Evolutionary conservation across 2,329 filamentous ascomycete genomes (phyloP).

Genomic region (Sporothrix brasiliensis): DNA sequence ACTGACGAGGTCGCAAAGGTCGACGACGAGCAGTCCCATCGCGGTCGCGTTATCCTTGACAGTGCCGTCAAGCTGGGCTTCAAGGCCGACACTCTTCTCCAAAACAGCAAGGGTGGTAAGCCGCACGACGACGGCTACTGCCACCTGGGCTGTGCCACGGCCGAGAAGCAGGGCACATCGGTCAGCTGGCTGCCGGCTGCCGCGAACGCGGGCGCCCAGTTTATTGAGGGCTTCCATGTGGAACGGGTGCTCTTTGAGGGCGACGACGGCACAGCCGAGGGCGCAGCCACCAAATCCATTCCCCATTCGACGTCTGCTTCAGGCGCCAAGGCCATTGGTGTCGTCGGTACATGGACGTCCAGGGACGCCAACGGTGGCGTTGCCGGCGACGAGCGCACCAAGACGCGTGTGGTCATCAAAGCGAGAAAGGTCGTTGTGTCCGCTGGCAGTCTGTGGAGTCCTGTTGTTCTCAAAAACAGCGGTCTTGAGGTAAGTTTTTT

Average conservation of each 20-base stretch:
- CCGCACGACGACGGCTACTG: constrained; percentile 75
- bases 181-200: constrained; percentile 80
- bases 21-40: constrained; percentile 65
- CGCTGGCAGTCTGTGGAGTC: constrained; percentile 74
- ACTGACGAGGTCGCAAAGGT: neutral
- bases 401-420: constrained; percentile 68
- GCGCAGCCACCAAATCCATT: neutral
- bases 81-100: constrained; percentile 67
- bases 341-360: constrained; percentile 75
- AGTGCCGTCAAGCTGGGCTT: constrained; percentile 75
- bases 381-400: constrained; percentile 54
- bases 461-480: constrained; percentile 74
- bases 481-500: constrained; percentile 63
- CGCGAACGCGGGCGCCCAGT: constrained; percentile 72
- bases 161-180: constrained; percentile 76
- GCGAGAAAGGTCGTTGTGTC: constrained; percentile 82
- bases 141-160: constrained; percentile 63
- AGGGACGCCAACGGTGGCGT: constrained; percentile 65
- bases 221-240: constrained; percentile 80
- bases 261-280: constrained; percentile 41
- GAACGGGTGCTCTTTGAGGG: constrained; percentile 71
- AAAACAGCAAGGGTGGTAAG: constrained; percentile 70
- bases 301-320: neutral
- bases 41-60: constrained; percentile 73
- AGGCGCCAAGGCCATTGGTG: constrained; percentile 59